Evolutionary conservation across 352 stramenopile species (phyloP).

Genomic region (Plasmopara muralis): DNA sequence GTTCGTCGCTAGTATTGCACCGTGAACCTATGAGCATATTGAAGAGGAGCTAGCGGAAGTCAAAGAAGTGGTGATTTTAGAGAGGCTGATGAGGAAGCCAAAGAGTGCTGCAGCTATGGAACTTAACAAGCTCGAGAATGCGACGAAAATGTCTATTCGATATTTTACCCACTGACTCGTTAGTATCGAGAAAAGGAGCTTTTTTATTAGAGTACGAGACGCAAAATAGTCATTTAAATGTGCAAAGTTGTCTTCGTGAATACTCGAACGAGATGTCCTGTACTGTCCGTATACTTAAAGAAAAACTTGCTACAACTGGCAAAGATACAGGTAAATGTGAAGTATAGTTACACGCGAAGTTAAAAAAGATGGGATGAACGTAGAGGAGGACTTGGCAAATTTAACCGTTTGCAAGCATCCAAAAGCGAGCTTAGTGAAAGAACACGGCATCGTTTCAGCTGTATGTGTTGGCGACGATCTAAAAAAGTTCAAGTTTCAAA

Average conservation of each 20-base stretch:
- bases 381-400: constrained; percentile 5
- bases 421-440: constrained; percentile 39
- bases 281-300: constrained; percentile 75
- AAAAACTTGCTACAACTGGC: constrained; percentile 30
- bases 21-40: constrained; percentile 32
- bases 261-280: constrained; percentile 69
- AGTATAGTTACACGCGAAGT: constrained; percentile 17
- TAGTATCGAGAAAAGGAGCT: background rate
- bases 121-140: constrained; percentile 35
- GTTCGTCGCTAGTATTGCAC: background rate
- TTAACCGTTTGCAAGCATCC: constrained; percentile 49
- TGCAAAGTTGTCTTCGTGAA: constrained; percentile 84
- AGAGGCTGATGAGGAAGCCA: constrained; percentile 46
- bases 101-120: constrained; percentile 34
- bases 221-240: constrained; percentile 7
- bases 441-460: constrained; percentile 58
- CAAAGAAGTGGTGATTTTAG: constrained; percentile 41
- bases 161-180: constrained; percentile 11
- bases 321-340: constrained; percentile 8
- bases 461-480: constrained; percentile 43
- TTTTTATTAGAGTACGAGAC: constrained; percentile 1
- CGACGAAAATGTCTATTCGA: constrained; percentile 49
- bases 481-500: constrained; percentile 44
- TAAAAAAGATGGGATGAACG: constrained; percentile 1
- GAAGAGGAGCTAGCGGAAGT: constrained; percentile 39